Evolutionary conservation across 1,284 basidiomycete species (phyloP), one percentile per base, ranked within the genome.

Genomic region (Ustilago xerochloae): DNA sequence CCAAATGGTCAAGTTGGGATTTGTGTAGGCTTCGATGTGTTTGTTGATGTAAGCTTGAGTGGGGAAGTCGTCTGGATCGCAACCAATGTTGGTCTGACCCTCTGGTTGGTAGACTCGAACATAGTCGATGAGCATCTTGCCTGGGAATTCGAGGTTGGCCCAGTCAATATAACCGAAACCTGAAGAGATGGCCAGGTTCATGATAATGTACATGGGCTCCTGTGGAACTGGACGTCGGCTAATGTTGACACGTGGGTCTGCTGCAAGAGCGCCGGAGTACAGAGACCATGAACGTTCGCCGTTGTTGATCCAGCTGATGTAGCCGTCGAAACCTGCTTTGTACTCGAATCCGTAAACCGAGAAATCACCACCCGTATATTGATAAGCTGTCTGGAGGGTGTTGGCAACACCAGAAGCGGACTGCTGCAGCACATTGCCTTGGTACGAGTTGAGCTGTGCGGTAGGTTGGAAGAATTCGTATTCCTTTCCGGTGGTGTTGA

Each of bases 241-340:
- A 46, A 76, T 72, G 22, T 43, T 48, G 24, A 69, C 62, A 1
- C 67, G 57, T 3, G 85, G 55, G 81, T 94, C 91, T 2, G 91
- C 88, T 5, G 86, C 89, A 85, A 95, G 88, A 7, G 91, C 94
- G 32, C 87, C 85, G 16, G 88, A 88, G 32, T 88, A 88, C 58
- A 97, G 80, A 4, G 90, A 75, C 76, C 72, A 78, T 1, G 79
- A 74, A 22, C 72, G 57, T 52, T 61, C 1, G 48, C 51, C 57
- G 43, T 76, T 50, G n/a, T 54, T 56, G 33, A 80, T 69, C 74
- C 81, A 83, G 64, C 92, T 93, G 93, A 98, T 30, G 90, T 89
- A 55, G 88, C 85, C 86, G 45, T 85, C 87, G 62, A 85, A 57
- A 49, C 89, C 89, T 30, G 89, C 87, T 57, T 87, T 85, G 72